Evolutionary conservation across 2,329 filamentous ascomycete species (phyloP).

Genomic region (Beauveria varroae): DNA sequence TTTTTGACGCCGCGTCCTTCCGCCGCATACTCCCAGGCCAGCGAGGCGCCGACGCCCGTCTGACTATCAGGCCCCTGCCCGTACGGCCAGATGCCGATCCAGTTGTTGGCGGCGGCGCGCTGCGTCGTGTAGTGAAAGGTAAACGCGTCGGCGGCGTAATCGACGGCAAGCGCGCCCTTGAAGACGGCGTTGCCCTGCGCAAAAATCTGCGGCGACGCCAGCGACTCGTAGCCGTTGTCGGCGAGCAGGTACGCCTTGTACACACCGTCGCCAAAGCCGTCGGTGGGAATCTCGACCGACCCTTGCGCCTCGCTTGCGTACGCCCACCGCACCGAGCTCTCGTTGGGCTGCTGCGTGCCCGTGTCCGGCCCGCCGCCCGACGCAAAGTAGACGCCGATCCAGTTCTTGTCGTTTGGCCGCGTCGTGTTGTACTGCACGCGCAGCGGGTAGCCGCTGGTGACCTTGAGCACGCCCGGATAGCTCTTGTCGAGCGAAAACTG

Average conservation of each 20-base stretch:
- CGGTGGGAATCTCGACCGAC: neutral
- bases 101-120: neutral
- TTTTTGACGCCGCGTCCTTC: neutral
- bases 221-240: neutral
- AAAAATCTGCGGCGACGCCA: neutral
- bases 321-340: neutral
- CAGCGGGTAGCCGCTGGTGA: conserved; percentile 2
- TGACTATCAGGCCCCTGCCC: neutral
- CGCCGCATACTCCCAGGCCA: conserved; percentile 1
- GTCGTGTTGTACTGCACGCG: conserved; percentile 4
- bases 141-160: neutral
- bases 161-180: neutral
- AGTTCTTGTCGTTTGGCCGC: conserved; percentile 5
- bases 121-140: conserved; percentile 5
- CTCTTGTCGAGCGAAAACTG: neutral
- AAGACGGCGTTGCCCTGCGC: conserved; percentile 6
- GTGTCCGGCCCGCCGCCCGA: conserved; percentile 7
- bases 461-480: neutral
- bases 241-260: conserved; percentile 10
- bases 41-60: neutral
- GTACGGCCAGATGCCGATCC: conserved; percentile 3
- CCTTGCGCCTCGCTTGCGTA: conserved; percentile 2
- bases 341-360: neutral
- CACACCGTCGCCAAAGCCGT: conserved; percentile 5
- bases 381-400: conserved; percentile 10